Base-by-base conservation (phyloP, 805 yeast species). In the Cyberlindnera nakhonratchasimensis region DNA sequence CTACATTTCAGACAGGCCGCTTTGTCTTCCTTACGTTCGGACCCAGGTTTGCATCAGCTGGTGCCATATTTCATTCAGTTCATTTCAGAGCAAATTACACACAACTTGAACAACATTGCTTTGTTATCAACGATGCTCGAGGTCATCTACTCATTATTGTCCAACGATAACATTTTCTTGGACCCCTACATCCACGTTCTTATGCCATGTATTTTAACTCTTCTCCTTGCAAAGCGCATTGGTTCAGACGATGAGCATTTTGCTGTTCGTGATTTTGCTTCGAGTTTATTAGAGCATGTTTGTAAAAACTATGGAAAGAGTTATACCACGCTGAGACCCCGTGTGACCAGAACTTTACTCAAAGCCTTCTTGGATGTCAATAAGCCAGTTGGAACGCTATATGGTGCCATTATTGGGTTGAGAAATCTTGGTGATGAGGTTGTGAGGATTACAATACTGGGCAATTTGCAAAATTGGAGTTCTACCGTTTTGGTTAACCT, bases 1-100 rank as follows among this genome's bases (percentile, higher is more conserved):
- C 55, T 56, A 45, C 69, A 71, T 30, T 67, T 87, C 59, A 79
- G 76, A 50, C 74, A 77, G 29, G 93, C 96, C 0, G 97, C 97
- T 2, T 70, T 93, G 41, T 80, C 82, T 22, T 86, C 96, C 8
- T 69, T 93, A 46, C 79, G 86, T 45, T 81, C 86, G 23, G 99
- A 93, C 60, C 96, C 97, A 2, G 99, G 99, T 25, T 67, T 93
- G 43, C 99, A 93, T 67, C 99, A 93, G 64, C 67, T 93, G 37
- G 93, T 95, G 5, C 99, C 99, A 2, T 93, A 93, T 61, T 86
- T 93, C 55, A 90, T 93, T 38, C 98, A 93, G 59, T 90, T 93
- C 58, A 87, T 89, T 26, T 95, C 96, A 6, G 99, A 93, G 59
- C 96, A 95, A 53, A 80, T 93, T 43, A 87, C 98, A 1, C 83